Percentiles rank a stretch among this genome's conserved stretches.
Conservation (phyloP, 805 yeast species). For the Candida corydali region DNA sequence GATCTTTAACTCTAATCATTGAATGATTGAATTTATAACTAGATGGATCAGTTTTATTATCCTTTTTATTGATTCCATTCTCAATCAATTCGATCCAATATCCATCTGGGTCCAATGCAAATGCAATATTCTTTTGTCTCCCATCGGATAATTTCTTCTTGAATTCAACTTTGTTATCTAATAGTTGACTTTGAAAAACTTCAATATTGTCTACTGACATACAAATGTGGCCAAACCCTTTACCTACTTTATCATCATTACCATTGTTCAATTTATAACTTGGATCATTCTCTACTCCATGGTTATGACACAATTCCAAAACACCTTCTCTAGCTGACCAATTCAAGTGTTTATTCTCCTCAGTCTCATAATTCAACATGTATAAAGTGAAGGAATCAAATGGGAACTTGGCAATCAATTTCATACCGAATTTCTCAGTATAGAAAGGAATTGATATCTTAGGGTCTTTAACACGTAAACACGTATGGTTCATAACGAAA, state of each 20-base stretch:
- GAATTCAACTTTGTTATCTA: slow-evolving; percentile 63
- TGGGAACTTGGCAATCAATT: slow-evolving; percentile 48
- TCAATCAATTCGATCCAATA: slow-evolving; percentile 93
- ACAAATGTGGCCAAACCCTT: slow-evolving; percentile 95
- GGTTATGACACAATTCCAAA: slow-evolving; percentile 77
- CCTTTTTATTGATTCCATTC: slow-evolving; percentile 42
- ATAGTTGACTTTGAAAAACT: slow-evolving; percentile 54
- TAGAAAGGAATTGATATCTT: slow-evolving; percentile 69
- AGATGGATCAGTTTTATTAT: slow-evolving; percentile 32
- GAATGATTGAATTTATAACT: slow-evolving; percentile 73
- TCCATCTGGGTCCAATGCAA: slow-evolving; percentile 92
- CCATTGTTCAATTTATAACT: slow-evolving; percentile 69
- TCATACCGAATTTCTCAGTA: slow-evolving; percentile 69
- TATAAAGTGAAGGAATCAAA: slow-evolving; percentile 61
- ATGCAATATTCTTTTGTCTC: slow-evolving; percentile 89
- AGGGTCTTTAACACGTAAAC: slow-evolving; percentile 82
- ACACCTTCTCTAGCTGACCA: slow-evolving; percentile 60
- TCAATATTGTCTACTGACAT: slow-evolving; percentile 78
- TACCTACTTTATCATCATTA: slow-evolving; percentile 65
- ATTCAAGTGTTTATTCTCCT: slow-evolving; percentile 29
- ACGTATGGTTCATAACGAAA: slow-evolving; percentile 59
- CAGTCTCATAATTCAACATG: slow-evolving; percentile 57
- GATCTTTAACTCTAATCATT: slow-evolving; percentile 91
- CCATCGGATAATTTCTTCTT: slow-evolving; percentile 86
- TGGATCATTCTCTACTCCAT: slow-evolving; percentile 62